A percentile compares a stretch with the other conserved stretches of the same genome.
phyloP scores from a whole-genome alignment of 208 protist species.

The Trypanosoma vivax region DNA sequence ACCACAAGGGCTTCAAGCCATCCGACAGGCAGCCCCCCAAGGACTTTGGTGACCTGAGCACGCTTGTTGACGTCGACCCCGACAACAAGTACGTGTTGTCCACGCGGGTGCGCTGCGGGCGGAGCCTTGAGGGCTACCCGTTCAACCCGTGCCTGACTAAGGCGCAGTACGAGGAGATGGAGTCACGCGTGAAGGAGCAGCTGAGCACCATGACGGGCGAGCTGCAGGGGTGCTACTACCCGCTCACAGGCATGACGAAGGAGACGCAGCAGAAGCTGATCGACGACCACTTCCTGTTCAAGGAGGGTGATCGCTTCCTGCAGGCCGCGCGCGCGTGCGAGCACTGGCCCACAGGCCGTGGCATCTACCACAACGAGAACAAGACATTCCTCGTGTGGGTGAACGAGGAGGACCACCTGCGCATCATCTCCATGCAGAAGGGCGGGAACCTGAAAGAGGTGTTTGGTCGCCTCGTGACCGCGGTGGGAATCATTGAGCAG shows the following conservation, averaged over 20 bases:
- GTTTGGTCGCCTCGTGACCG: constrained; percentile 37
- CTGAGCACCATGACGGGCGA: constrained; percentile 35
- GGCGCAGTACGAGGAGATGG: constrained; percentile 45
- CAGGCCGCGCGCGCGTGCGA: constrained; percentile 45
- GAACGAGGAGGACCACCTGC: constrained; percentile 70
- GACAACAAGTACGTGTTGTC: constrained; percentile 50
- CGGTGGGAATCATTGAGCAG: constrained; percentile 28
- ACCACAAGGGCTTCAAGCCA: constrained; percentile 48
- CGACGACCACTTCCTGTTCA: constrained; percentile 59
- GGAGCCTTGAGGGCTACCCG: constrained; percentile 37
- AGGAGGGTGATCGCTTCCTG: constrained; percentile 61
- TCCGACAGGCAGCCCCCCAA: constrained; percentile 50
- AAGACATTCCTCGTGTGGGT: constrained; percentile 69
- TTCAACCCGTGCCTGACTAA: constrained; percentile 42
- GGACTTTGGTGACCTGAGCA: constrained; percentile 32
- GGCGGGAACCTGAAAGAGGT: constrained; percentile 54
- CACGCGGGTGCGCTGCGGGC: constrained; percentile 46
- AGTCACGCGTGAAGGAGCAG: constrained; percentile 29
- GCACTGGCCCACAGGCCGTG: constrained; percentile 54
- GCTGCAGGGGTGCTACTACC: constrained; percentile 48
- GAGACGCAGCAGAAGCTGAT: constrained; percentile 57
- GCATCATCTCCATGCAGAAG: constrained; percentile 67
- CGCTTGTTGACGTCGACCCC: constrained; percentile 35
- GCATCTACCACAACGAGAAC: constrained; percentile 65
- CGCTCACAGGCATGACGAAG: constrained; percentile 45